Evolutionary conservation across 1,284 basidiomycete genomes (phyloP).

Genomic region (Irpex lacteus): DNA sequence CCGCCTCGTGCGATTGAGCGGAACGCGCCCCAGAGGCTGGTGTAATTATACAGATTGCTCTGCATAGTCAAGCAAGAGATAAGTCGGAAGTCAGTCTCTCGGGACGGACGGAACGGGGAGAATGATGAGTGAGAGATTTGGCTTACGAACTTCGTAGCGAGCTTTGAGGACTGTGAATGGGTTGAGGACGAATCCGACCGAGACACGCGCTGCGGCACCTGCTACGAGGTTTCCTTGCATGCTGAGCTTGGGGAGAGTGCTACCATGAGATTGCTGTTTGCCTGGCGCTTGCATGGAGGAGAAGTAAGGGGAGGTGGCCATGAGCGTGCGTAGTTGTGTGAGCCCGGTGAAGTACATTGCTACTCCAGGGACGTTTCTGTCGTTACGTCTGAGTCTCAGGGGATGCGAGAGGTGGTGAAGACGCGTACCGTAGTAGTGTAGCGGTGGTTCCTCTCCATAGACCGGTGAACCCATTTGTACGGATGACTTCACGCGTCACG

Average conservation of each 20-base stretch:
- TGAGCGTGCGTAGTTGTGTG: conserved; percentile 70
- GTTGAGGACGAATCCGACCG: conserved; percentile 87
- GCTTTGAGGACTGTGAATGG: conserved; percentile 96
- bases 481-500: conserved; percentile 59
- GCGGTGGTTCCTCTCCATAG: conserved; percentile 88
- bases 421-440: conserved; percentile 67
- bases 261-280: conserved; percentile 30
- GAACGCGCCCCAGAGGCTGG: conserved; percentile 62
- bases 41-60: conserved; percentile 82
- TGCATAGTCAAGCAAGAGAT: conserved; percentile 27
- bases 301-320: conserved; percentile 70
- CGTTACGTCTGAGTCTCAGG: background rate
- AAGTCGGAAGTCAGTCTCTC: conserved; percentile 7
- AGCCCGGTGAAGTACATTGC: conserved; percentile 90
- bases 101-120: too few species aligned
- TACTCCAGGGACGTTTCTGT: conserved; percentile 90
- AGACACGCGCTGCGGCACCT: conserved; percentile 83
- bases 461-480: conserved; percentile 59
- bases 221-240: conserved; percentile 85
- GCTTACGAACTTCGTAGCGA: conserved; percentile 77
- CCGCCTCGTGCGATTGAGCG: conserved; percentile 67
- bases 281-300: conserved; percentile 33
- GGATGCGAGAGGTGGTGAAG: background rate
- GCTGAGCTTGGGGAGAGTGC: conserved; percentile 76
- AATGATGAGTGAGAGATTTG: background rate